phyloP scores from a whole-genome alignment of 2,329 filamentous ascomycete genomes.

The Sphaerostilbella broomeana region DNA sequence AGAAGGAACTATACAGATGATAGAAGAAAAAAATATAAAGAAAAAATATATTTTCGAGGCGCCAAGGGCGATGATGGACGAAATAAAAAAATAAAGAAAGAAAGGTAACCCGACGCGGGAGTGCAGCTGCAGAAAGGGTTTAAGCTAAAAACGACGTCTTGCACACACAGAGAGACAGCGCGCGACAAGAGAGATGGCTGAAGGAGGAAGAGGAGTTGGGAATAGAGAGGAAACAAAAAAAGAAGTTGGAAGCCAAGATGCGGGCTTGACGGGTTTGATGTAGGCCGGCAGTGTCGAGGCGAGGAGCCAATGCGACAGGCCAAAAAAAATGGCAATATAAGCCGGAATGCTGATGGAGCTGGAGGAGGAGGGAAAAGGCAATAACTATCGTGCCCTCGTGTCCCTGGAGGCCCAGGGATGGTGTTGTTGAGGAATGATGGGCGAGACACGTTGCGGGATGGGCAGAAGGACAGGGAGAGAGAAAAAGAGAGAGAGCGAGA shows the following conservation, averaged over 20 bases:
- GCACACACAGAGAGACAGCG: background rate
- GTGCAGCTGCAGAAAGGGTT: background rate
- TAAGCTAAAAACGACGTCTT: conserved; percentile 2
- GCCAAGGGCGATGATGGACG: too few species aligned
- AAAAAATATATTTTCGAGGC: background rate
- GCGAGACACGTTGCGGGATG: conserved; percentile 27
- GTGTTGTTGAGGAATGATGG: conserved; percentile 28
- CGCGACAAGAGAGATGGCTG: background rate
- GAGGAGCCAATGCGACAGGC: conserved; percentile 7
- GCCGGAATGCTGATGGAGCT: conserved; percentile 12
- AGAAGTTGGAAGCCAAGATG: background rate
- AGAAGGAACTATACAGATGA: background rate
- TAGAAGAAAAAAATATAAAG: background rate
- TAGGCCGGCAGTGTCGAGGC: conserved; percentile 5
- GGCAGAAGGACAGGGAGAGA: conserved; percentile 9
- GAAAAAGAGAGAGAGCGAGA: conserved; percentile 2
- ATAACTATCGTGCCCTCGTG: conserved; percentile 13
- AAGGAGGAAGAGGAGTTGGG: background rate
- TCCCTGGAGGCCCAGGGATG: conserved; percentile 25
- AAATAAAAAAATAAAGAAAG: background rate
- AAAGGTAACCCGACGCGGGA: background rate
- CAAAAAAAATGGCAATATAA: conserved; percentile 12
- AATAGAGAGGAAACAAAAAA: too few species aligned
- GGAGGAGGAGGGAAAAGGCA: conserved; percentile 8
- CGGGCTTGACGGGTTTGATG: conserved; percentile 10